Percentiles rank a stretch among this genome's conserved stretches.
phyloP scores from a whole-genome alignment of 768 basidiomycete genomes.

The Suillus discolor region DNA sequence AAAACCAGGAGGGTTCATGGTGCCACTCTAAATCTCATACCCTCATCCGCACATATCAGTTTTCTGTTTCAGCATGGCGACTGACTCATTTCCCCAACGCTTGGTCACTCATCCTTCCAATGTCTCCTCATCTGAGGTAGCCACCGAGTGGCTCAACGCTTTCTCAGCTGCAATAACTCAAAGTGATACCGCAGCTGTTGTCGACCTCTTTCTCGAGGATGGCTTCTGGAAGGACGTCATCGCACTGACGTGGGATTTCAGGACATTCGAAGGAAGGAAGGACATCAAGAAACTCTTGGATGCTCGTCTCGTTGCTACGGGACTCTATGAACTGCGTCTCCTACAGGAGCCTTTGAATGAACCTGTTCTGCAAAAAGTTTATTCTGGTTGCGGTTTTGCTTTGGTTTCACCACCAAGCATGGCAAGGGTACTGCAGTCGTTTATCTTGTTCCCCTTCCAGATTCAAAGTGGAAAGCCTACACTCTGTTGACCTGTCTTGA shows the following conservation, averaged over 20 bases:
- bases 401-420: conserved; percentile 53
- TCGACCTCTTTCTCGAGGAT: conserved; percentile 31
- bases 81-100: conserved; percentile 21
- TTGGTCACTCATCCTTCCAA: conserved; percentile 25
- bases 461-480: conserved; percentile 59
- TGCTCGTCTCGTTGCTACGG: conserved; percentile 38
- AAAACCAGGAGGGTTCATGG: no score
- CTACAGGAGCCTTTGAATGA: conserved; percentile 26
- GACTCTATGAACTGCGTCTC: conserved; percentile 20
- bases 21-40: no score
- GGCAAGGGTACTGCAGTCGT: conserved; percentile 56
- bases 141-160: conserved; percentile 25
- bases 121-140: conserved; percentile 22
- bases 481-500: conserved; percentile 63
- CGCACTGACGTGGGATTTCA: conserved; percentile 58
- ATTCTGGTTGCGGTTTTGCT: conserved; percentile 56
- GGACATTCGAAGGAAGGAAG: conserved; percentile 44
- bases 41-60: neutral
- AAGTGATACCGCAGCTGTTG: conserved; percentile 18
- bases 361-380: conserved; percentile 40
- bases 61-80: neutral
- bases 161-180: conserved; percentile 27
- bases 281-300: conserved; percentile 41
- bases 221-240: conserved; percentile 56
- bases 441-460: conserved; percentile 50